A percentile compares a stretch with the other conserved stretches of the same genome.
Evolutionary conservation across 768 basidiomycete species (phyloP).

Genomic region (Amanita pseudoporphyria): DNA sequence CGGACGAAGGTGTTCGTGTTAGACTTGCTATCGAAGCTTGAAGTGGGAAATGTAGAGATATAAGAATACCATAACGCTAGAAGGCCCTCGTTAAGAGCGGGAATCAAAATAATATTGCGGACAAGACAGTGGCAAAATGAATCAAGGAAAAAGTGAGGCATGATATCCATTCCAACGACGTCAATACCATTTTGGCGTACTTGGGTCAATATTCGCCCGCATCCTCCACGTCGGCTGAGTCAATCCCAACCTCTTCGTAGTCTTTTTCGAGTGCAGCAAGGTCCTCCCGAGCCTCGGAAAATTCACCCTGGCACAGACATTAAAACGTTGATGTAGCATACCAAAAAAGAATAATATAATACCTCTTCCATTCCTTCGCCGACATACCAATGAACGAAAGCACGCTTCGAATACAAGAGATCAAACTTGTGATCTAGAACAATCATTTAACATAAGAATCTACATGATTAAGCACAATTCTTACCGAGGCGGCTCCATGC

Average conservation of each 20-base stretch:
- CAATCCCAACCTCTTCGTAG: constrained; percentile 72
- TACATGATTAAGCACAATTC: not conserved
- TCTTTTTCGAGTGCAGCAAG: constrained; percentile 99
- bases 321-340: not conserved
- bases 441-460: not conserved
- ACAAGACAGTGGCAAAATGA: constrained; percentile 1
- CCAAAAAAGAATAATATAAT: not conserved
- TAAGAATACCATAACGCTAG: not conserved
- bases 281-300: constrained; percentile 98
- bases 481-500: constrained; percentile 73
- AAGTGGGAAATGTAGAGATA: not conserved
- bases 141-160: not conserved
- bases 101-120: constrained; percentile 1
- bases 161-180: not conserved
- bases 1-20: constrained; percentile 1
- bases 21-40: not conserved
- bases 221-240: constrained; percentile 41
- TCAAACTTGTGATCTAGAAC: constrained; percentile 88
- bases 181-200: not conserved
- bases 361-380: constrained; percentile 99
- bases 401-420: constrained; percentile 93
- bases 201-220: constrained; percentile 41
- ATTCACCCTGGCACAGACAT: constrained; percentile 59
- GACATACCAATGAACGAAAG: constrained; percentile 91
- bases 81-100: not conserved